These are phyloP conservation scores for Calvatia gigantea DNA, from an alignment of 768 basidiomycete species.

Conservation along the genomic window DNA sequence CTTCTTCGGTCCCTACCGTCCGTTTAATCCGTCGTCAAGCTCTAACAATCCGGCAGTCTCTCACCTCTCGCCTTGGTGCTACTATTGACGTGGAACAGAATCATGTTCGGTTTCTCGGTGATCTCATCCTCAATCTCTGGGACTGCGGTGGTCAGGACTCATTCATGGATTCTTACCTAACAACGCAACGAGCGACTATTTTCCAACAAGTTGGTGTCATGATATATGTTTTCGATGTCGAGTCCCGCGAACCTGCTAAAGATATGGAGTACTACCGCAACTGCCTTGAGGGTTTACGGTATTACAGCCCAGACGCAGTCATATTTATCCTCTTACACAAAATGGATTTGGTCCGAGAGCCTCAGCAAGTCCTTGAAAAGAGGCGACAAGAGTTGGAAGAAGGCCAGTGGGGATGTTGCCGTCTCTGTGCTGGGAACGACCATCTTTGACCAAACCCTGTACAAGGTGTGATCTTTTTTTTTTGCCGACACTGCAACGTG, in stretches of 20 bases:
- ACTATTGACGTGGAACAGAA: conserved; percentile 99
- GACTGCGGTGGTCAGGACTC: conserved; percentile 98
- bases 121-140: conserved; percentile 95
- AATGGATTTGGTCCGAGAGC: conserved; percentile 88
- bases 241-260: conserved; percentile 76
- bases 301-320: conserved; percentile 76
- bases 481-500: conserved; percentile 3
- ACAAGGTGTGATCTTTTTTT: conserved; percentile 57
- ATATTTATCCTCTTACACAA: conserved; percentile 95
- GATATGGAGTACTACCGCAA: conserved; percentile 92
- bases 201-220: conserved; percentile 96
- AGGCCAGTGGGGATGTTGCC: conserved; percentile 55
- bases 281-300: conserved; percentile 78
- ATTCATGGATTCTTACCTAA: conserved; percentile 97
- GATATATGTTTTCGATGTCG: conserved; percentile 98
- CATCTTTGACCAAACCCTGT: conserved; percentile 96
- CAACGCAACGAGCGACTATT: conserved; percentile 87
- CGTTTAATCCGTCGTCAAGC: conserved; percentile 35
- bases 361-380: conserved; percentile 58
- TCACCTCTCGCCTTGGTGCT: conserved; percentile 88
- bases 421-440: conserved; percentile 88
- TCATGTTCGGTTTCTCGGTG: conserved; percentile 94
- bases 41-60: conserved; percentile 92
- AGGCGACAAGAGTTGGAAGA: conserved; percentile 71
- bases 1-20: neutral